phyloP scores from a whole-genome alignment of 768 basidiomycete species.

The Hygrophoropsis aurantiaca region DNA sequence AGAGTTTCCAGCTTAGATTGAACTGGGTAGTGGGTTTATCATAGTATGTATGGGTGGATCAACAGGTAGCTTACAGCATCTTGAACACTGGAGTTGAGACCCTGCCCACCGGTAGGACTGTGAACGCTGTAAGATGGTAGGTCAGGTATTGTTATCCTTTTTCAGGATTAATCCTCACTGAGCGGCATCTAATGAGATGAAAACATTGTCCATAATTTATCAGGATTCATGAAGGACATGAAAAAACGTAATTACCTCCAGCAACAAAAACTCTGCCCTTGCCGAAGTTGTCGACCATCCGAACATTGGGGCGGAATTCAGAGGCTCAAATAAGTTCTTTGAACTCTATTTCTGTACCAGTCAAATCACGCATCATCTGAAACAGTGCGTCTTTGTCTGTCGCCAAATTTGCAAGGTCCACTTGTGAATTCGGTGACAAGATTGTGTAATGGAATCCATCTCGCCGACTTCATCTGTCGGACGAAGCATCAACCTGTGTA shows the following conservation, averaged over 20 bases:
- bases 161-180: too few species aligned
- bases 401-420: slow-evolving; percentile 15
- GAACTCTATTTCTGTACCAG: slow-evolving; percentile 30
- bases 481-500: slow-evolving; percentile 4
- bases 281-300: slow-evolving; percentile 45
- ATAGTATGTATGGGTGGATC: not conserved
- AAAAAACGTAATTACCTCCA: too few species aligned
- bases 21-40: slow-evolving; percentile 19
- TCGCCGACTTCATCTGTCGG: slow-evolving; percentile 14
- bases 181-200: slow-evolving; percentile 40
- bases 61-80: slow-evolving; percentile 1
- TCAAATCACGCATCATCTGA: slow-evolving; percentile 25
- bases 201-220: not conserved
- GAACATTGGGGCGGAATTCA: slow-evolving; percentile 42
- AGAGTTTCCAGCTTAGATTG: slow-evolving; percentile 47
- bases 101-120: slow-evolving; percentile 43
- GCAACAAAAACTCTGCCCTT: slow-evolving; percentile 45
- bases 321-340: slow-evolving; percentile 24
- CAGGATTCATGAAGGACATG: too few species aligned
- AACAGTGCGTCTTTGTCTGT: slow-evolving; percentile 25
- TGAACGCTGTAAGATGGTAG: slow-evolving; percentile 29
- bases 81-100: slow-evolving; percentile 11
- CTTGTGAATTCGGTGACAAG: not conserved
- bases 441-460: slow-evolving; percentile 21
- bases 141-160: not conserved